These are phyloP conservation scores for Stemphylium lycopersici DNA, from an alignment of 2,329 filamentous ascomycete species.

Conservation along the genomic window DNA sequence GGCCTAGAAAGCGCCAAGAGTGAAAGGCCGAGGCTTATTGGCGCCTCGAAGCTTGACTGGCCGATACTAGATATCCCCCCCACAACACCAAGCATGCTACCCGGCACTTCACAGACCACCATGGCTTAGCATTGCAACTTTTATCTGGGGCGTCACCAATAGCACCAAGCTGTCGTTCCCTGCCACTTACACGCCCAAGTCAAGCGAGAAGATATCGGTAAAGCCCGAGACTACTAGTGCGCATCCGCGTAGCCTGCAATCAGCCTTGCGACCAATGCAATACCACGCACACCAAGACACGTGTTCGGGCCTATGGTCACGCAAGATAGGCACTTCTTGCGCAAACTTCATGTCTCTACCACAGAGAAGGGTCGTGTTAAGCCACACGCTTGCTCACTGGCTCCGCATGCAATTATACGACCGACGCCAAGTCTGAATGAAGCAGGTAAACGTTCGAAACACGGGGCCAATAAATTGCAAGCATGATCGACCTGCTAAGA, in stretches of 20 bases:
- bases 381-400: not conserved
- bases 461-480: constrained; percentile 19
- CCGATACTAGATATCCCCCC: constrained; percentile 20
- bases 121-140: constrained; percentile 3
- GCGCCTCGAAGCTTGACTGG: constrained; percentile 31
- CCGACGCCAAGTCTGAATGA: constrained; percentile 27
- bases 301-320: constrained; percentile 13
- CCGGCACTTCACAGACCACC: constrained; percentile 5
- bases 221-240: not conserved
- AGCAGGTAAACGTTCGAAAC: constrained; percentile 35
- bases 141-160: constrained; percentile 23
- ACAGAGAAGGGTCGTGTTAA: not conserved
- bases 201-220: not conserved
- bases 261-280: constrained; percentile 9
- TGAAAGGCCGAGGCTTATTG: constrained; percentile 34
- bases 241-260: constrained; percentile 13
- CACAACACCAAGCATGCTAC: constrained; percentile 6
- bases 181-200: not conserved
- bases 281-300: not conserved
- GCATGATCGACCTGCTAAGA: constrained; percentile 39
- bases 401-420: not conserved
- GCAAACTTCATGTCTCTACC: not conserved
- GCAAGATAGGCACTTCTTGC: constrained; percentile 16
- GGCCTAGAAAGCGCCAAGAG: constrained; percentile 28
- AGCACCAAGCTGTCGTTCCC: not conserved